phyloP scores from a whole-genome alignment of 2,329 filamentous ascomycete genomes.

The Calonectria crousiana region DNA sequence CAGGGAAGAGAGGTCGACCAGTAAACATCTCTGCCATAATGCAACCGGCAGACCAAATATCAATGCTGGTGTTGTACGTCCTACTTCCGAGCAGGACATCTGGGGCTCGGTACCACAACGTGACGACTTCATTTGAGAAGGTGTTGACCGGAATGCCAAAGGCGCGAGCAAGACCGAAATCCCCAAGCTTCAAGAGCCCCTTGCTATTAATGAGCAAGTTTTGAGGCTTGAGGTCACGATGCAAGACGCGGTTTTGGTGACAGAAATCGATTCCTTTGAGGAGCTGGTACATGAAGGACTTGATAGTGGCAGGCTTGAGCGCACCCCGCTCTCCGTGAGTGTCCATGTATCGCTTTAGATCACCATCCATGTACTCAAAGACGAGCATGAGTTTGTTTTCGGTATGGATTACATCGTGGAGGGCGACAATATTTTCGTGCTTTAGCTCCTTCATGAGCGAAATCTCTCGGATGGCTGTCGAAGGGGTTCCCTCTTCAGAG shows the following conservation, averaged over 20 bases:
- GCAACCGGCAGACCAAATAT: slow-evolving; percentile 98
- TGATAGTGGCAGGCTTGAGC: slow-evolving; percentile 90
- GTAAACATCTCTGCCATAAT: slow-evolving; percentile 99
- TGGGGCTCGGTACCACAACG: slow-evolving; percentile 96
- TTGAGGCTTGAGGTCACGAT: slow-evolving; percentile 95
- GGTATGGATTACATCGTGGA: slow-evolving; percentile 99
- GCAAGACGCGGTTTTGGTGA: slow-evolving; percentile 95
- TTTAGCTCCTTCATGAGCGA: slow-evolving; percentile 99
- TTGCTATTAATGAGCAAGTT: slow-evolving; percentile 96
- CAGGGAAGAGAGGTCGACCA: slow-evolving; percentile 92
- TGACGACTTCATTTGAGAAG: slow-evolving; percentile 98
- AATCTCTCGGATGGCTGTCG: slow-evolving; percentile 97
- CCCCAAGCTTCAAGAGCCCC: slow-evolving; percentile 90
- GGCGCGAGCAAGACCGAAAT: slow-evolving; percentile 93
- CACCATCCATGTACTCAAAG: slow-evolving; percentile 98
- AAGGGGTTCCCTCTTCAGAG: slow-evolving; percentile 97
- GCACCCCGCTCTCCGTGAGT: slow-evolving; percentile 89
- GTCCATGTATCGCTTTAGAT: slow-evolving; percentile 99
- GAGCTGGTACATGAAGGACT: slow-evolving; percentile 99
- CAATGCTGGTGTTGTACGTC: slow-evolving; percentile 99
- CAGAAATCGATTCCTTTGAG: slow-evolving; percentile 97
- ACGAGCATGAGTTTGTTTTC: slow-evolving; percentile 99
- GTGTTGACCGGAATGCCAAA: slow-evolving; percentile 99
- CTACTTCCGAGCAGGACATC: slow-evolving; percentile 94
- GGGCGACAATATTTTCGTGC: slow-evolving; percentile 96